A percentile compares a stretch with the other conserved stretches of the same genome.
These are phyloP conservation scores for Litsea cubeba DNA, from an alignment of 164 flowering plant species.

Conservation along the genomic window DNA sequence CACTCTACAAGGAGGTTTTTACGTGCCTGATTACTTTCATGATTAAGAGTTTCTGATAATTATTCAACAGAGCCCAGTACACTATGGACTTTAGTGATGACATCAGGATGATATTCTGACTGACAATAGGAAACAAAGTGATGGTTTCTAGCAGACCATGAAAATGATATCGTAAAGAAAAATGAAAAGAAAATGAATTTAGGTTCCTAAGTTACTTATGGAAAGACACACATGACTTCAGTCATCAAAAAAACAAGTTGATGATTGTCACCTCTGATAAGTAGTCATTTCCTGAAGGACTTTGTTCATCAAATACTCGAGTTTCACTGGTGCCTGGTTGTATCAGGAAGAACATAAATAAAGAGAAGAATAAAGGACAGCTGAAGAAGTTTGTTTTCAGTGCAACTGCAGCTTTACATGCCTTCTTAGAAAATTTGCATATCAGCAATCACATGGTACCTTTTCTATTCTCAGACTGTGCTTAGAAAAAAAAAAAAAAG, in stretches of 20 bases:
- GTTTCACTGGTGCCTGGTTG: slow-evolving; percentile 82
- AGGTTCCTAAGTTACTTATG: not conserved
- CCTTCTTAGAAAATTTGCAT: not conserved
- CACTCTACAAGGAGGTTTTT: too few relatives aligned
- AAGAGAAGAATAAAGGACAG: not conserved
- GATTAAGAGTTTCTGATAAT: not conserved
- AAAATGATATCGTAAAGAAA: too few relatives aligned
- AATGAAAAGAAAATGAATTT: too few relatives aligned
- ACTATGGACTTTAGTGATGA: not conserved
- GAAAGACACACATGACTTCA: not conserved
- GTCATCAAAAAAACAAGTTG: not conserved
- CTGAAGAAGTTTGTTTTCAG: not conserved
- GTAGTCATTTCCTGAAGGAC: slow-evolving; percentile 97
- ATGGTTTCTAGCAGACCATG: not conserved
- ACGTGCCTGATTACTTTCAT: too few relatives aligned
- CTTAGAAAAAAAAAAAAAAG: not conserved
- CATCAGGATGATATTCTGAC: not conserved
- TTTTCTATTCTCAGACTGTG: not conserved
- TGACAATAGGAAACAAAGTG: not conserved
- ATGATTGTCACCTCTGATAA: slow-evolving; percentile 67
- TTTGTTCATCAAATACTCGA: slow-evolving; percentile 67
- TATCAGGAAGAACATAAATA: not conserved
- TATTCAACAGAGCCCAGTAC: not conserved
- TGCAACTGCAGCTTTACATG: not conserved
- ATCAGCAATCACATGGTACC: too few relatives aligned